Conservation (phyloP, 1,139 yeast species). For the Groenewaldozyma sp. region DNA sequence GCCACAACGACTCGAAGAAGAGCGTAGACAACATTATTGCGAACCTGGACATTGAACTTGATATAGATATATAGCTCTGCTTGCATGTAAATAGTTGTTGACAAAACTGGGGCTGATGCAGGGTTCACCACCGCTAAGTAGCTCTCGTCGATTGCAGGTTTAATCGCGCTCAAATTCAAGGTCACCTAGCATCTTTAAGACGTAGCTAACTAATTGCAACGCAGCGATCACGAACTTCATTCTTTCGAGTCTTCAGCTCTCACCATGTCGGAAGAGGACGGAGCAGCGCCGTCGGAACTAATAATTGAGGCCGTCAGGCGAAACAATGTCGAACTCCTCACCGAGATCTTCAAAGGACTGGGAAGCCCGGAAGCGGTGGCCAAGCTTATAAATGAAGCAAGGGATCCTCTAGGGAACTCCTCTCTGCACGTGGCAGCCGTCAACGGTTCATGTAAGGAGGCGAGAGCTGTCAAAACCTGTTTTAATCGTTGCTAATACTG, state of each 20-base stretch:
- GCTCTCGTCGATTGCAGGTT: too few relatives aligned
- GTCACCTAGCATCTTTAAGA: too few relatives aligned
- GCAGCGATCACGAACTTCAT: neutral
- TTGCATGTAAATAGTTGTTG: neutral
- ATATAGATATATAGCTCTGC: constrained; percentile 28
- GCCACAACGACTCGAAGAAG: constrained; percentile 8
- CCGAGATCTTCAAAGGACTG: constrained; percentile 41
- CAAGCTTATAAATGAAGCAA: constrained; percentile 54
- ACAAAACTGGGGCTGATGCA: too few relatives aligned
- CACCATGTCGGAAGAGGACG: constrained; percentile 32
- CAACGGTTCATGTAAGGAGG: constrained; percentile 54
- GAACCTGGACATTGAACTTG: constrained; percentile 37
- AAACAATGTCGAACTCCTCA: constrained; percentile 70
- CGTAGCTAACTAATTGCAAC: too few relatives aligned
- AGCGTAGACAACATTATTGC: constrained; percentile 40
- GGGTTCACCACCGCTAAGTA: too few relatives aligned
- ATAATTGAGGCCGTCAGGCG: constrained; percentile 80
- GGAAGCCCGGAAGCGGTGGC: constrained; percentile 34
- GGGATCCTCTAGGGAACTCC: constrained; percentile 75
- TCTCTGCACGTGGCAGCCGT: constrained; percentile 75
- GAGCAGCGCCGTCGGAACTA: constrained; percentile 75
- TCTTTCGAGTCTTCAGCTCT: neutral
- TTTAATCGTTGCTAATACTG: neutral
- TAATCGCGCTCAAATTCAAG: too few relatives aligned
- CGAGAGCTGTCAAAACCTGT: neutral